Evolutionary conservation across 2,329 filamentous ascomycete species (phyloP), one percentile per base, ranked within the genome.

Genomic region (Cordyceps farinosa): DNA sequence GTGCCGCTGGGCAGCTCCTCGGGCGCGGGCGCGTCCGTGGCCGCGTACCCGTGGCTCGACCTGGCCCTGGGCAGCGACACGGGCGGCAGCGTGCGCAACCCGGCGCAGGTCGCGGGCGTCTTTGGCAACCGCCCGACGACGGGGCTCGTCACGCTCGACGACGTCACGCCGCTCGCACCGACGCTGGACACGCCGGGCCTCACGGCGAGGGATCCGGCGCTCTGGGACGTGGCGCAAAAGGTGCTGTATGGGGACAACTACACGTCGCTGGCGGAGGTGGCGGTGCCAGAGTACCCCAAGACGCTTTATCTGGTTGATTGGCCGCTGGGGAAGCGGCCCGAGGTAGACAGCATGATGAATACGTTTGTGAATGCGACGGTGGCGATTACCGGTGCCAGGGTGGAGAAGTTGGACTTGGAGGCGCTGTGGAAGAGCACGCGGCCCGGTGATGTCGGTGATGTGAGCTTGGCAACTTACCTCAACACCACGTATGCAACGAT

Each of bases 1-100:
- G 57, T 64, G 22, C 64, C 66, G 3, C 55, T 51, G 1, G 69
- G 67, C 15, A 67, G 67, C 34, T 69, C 67, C 9, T 61, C 64
- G 7, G 69, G 70, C 5, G 66, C 66, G 3, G 69, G 66, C 2
- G 66, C 68, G 3, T 65, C 66, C 8, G 61, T 71, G 11, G 68
- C 65, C 1, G 63, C 67, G 15, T 72, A 71, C 36, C 40, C 50
- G 3, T 72, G 70, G 68, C 66, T 71, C 3, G 69, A 71, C 44
- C 40, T 67, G 17, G 65, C 69, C 2, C 27, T 72, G 11, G 70
- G 69, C 1, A 65, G 53, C 44, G 66, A 68, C 44, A 68, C 67
- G n/a, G 66, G 66, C 66, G 66, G 66, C 50, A 66, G 65, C 45
- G 64, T 67, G 13, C 65, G 66, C 4, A 55, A 29, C 15, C 66